These are phyloP conservation scores for Huntiella decipiens DNA, from an alignment of 2,329 filamentous ascomycete genomes.

Conservation along the genomic window DNA sequence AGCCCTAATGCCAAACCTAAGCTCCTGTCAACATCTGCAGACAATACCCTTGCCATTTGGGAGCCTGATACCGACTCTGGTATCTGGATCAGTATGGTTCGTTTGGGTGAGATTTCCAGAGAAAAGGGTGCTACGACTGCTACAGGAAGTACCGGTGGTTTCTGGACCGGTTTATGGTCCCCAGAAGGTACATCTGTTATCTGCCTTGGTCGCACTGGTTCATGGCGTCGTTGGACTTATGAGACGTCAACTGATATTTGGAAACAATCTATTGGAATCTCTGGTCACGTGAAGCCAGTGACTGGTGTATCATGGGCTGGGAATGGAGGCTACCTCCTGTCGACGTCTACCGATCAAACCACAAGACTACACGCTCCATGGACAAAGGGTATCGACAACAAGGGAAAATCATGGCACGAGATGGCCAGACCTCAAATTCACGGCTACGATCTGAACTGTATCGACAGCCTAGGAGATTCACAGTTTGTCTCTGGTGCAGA, in stretches of 20 bases:
- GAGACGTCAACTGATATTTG: conserved; percentile 44
- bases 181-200: conserved; percentile 52
- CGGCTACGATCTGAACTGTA: conserved; percentile 92
- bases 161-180: conserved; percentile 91
- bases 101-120: conserved; percentile 81
- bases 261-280: conserved; percentile 57
- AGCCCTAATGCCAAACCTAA: conserved; percentile 34
- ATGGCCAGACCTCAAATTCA: conserved; percentile 93
- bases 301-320: conserved; percentile 71
- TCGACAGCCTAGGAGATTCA: conserved; percentile 51
- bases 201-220: conserved; percentile 75
- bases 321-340: conserved; percentile 66
- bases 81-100: conserved; percentile 72
- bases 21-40: conserved; percentile 76
- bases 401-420: conserved; percentile 65
- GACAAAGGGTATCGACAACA: conserved; percentile 25
- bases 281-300: conserved; percentile 67
- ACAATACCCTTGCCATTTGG: conserved; percentile 91
- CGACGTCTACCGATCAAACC: conserved; percentile 82
- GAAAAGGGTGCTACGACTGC: conserved; percentile 94
- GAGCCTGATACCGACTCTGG: conserved; percentile 66
- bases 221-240: conserved; percentile 74
- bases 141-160: conserved; percentile 86
- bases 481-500: conserved; percentile 90
- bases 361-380: conserved; percentile 73